A percentile compares a stretch with the other conserved stretches of the same genome.
Evolutionary conservation across 345 rosid species (phyloP).

Genomic region (Lumnitzera littorea): DNA sequence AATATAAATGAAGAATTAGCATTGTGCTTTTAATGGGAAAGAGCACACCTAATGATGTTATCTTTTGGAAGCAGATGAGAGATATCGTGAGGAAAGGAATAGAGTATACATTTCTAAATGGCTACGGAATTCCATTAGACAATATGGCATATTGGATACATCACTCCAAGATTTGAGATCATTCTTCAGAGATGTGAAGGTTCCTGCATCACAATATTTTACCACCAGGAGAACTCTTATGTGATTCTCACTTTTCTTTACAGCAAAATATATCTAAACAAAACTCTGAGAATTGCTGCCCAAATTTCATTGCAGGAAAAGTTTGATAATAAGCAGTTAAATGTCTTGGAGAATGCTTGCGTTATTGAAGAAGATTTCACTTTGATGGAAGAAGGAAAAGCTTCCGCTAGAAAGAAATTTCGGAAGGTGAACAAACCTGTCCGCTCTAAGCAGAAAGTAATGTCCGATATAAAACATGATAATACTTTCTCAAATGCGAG

Average conservation of each 20-base stretch:
- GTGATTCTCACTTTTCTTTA: not conserved
- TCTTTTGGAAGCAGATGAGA: conserved; percentile 55
- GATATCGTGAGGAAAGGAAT: conserved; percentile 69
- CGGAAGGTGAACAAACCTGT: conserved; percentile 28
- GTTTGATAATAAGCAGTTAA: conserved; percentile 29
- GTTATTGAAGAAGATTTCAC: conserved; percentile 17
- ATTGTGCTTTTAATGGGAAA: not conserved
- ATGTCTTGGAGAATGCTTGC: conserved; percentile 17
- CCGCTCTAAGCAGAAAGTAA: conserved; percentile 16
- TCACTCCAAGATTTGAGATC: conserved; percentile 58
- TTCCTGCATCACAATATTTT: conserved; percentile 7
- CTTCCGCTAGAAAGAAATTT: conserved; percentile 19
- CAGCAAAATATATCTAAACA: too few species aligned
- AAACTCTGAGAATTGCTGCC: not conserved
- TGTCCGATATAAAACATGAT: conserved; percentile 21
- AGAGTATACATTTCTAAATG: conserved; percentile 73
- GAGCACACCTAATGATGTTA: not conserved
- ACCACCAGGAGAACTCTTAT: conserved; percentile 1
- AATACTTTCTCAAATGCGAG: conserved; percentile 14
- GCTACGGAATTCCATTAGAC: conserved; percentile 74
- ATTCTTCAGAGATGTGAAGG: conserved; percentile 80
- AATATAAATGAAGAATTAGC: not conserved
- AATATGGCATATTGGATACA: conserved; percentile 46
- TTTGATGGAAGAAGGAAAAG: conserved; percentile 18
- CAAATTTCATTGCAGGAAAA: conserved; percentile 41